Evolutionary conservation across 2,329 filamentous ascomycete genomes (phyloP), one percentile per base, ranked within the genome.

Genomic region (Apiospora kogelbergensis): DNA sequence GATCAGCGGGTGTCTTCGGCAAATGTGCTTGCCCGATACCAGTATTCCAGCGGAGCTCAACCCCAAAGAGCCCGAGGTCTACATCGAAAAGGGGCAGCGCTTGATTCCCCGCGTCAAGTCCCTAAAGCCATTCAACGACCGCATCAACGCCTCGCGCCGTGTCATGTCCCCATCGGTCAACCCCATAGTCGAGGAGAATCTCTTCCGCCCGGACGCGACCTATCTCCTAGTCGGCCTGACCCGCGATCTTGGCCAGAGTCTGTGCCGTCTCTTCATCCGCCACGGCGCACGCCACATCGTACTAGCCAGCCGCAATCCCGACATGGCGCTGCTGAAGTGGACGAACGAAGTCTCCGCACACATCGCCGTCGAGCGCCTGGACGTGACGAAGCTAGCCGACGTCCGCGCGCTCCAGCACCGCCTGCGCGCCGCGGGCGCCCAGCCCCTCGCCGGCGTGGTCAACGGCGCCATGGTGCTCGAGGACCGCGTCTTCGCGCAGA

Each of bases 381-480:
- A 79, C 66, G 73, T 77, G 15, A 78, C 76, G 0, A 68, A 72
- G 22, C 24, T 76, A 0, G 73, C 73, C 0, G 74, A 73, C 17
- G 79, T 84, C 1, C 30, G 41, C 2, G 68, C 68, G 0, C 75
- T 83, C 37, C 78, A 74, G 53, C 6, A 44, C 0, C 71, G 68
- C 1, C 66, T 80, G 0, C 63, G 69, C 0, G 6, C 64, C 48
- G 11, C 20, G 7, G 69, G 68, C 0, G 72, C 78, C 71, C 79
- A 80, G 0, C 75, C 75, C 0, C 76, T 82, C 0, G 82, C 74
- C 2, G 82, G 82, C 20, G 71, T 84, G 6, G 76, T 82, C 70
- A 83, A 84, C 70, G 82, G 81, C 7, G 81, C 82, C 67, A 84
- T 84, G 82, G 79, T 84, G 2, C 78, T 84, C 2, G 80, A 84